phyloP scores from a whole-genome alignment of 257 asterid genomes.

The Capsicum baccatum region DNA sequence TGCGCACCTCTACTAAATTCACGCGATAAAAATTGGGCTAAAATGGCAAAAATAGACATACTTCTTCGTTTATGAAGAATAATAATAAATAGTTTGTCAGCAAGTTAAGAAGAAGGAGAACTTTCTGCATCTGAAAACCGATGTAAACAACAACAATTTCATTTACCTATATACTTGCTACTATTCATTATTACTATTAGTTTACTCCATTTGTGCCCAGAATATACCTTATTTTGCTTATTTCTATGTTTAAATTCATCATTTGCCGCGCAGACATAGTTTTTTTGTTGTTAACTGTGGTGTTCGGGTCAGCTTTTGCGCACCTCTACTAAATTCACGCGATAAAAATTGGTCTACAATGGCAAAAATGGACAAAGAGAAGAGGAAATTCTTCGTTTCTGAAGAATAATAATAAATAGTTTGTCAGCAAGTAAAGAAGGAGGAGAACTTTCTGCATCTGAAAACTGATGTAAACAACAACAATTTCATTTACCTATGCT shows the following conservation, averaged over 20 bases:
- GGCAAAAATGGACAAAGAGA: background rate
- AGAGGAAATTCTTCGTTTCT: no score
- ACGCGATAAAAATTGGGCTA: background rate
- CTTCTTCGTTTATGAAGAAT: background rate
- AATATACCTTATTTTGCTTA: background rate
- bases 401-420: background rate
- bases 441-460: constrained; percentile 52
- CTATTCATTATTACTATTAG: background rate
- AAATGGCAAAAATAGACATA: background rate
- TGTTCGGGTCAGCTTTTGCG: no score
- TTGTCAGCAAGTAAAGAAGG: constrained; percentile 44
- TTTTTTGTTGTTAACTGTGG: no score
- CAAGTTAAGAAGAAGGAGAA: constrained; percentile 56
- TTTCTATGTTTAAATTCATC: background rate
- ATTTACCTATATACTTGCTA: background rate
- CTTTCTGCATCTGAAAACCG: constrained; percentile 42
- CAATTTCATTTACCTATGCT: background rate
- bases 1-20: no score
- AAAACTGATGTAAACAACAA: constrained; percentile 27
- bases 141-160: constrained; percentile 15
- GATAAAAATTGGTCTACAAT: background rate
- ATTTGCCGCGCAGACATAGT: background rate
- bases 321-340: no score
- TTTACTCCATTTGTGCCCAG: background rate
- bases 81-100: background rate